Percentiles rank a stretch among this genome's conserved stretches.
These are phyloP conservation scores for Didymella keratinophila DNA, from an alignment of 2,329 filamentous ascomycete species.

Conservation along the genomic window DNA sequence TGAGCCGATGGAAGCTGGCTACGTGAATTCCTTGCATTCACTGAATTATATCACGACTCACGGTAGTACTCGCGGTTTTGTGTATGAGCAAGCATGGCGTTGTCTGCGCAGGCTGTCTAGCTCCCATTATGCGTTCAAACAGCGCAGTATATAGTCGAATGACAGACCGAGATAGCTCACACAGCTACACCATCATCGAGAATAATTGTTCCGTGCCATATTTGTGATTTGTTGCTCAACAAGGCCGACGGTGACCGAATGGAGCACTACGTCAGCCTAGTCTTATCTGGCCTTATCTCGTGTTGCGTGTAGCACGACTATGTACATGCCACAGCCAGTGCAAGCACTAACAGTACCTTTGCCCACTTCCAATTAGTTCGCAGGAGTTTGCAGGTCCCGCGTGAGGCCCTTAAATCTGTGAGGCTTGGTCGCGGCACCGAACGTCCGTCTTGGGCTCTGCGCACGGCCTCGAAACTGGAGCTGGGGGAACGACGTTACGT, in stretches of 20 bases:
- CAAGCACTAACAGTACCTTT: slow-evolving; percentile 1
- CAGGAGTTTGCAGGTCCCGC: slow-evolving; percentile 4
- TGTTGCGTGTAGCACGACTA: slow-evolving; percentile 9
- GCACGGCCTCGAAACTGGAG: slow-evolving; percentile 13
- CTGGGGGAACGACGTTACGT: slow-evolving; percentile 21
- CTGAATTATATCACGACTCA: not conserved
- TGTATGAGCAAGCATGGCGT: slow-evolving; percentile 11
- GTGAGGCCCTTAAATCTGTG: slow-evolving; percentile 8
- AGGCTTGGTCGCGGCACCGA: slow-evolving; percentile 15
- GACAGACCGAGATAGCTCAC: not conserved
- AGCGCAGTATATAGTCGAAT: not conserved
- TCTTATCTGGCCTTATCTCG: slow-evolving; percentile 39
- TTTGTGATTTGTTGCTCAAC: not conserved
- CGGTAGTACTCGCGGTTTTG: not conserved
- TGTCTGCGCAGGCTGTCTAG: not conserved
- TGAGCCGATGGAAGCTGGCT: slow-evolving; percentile 8
- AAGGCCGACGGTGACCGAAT: slow-evolving; percentile 7
- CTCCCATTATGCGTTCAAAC: not conserved
- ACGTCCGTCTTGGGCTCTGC: slow-evolving; percentile 16
- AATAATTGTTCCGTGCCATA: too few relatives aligned
- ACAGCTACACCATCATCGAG: not conserved
- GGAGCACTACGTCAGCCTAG: slow-evolving; percentile 19
- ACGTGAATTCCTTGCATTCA: not conserved
- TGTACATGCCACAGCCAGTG: not conserved
- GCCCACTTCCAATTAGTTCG: not conserved